Base-by-base conservation (phyloP, 2,329 filamentous ascomycete genomes). In the Stemphylium beticola region DNA sequence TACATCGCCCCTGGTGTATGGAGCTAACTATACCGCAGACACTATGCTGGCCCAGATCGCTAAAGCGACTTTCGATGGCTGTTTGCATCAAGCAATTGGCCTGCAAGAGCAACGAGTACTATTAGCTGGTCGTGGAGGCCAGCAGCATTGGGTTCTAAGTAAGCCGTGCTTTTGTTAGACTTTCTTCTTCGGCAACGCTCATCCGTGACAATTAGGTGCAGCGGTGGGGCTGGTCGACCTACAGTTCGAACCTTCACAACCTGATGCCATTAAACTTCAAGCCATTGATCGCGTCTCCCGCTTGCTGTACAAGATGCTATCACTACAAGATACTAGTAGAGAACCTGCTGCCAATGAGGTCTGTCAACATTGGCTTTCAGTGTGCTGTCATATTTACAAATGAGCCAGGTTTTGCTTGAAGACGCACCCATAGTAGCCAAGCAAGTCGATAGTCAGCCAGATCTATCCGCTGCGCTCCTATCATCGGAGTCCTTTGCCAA, bases 31-130 rank as follows among this genome's bases (percentile, higher is more conserved):
- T 4, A n/a, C n/a, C 15, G 7, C 8, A 63, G 60, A 65, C 38
- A 31, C 32, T 1, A 44, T 62, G 11, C 38, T 61, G 14, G 34
- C 44, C 12, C 55, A 51, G 14, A 43, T 60, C 29, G 57, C 57
- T 15, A 56, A 59, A 36, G 18, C 37, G 0, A 34, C 59, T 4
- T 59, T 57, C 29, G 57, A 60, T 11, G 41, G 55, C 6, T 52
- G 51, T n/a, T 41, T 53, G 11, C 61, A 71, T 3, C 58, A 69
- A 32, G 63, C 66, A 1, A 61, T 76, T 6, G 53, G 55, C 7
- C 49, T 77, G n/a, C 63, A 76, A 14, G 74, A 76, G 55, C 61
- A 72, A 22, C 62, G 69, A 14, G 69, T 72, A 12, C 60, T 68
- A 36, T 58, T 62, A 3, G 67, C 71, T 9, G 75, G 75, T 18